Evolutionary conservation across 2,329 filamentous ascomycete genomes (phyloP).

Genomic region (Endoconidiophora polonica): DNA sequence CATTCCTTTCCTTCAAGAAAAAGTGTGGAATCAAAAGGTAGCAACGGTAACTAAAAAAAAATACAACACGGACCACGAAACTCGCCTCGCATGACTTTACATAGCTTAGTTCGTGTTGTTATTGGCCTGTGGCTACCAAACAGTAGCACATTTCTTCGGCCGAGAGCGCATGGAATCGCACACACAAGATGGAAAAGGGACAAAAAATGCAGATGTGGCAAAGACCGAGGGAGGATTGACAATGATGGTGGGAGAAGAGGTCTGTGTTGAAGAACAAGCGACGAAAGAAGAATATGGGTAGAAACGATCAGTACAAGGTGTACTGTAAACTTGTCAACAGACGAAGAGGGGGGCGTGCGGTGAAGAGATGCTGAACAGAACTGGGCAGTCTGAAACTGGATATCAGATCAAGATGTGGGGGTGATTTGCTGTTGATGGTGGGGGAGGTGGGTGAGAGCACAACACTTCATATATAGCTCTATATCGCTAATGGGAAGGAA

Average conservation of each 20-base stretch:
- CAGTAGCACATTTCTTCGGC: background rate
- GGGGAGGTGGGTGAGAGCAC: too few relatives aligned
- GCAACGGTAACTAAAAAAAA: background rate
- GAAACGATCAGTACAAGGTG: background rate
- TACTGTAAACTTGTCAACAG: background rate
- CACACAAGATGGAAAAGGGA: background rate
- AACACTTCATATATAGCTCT: too few relatives aligned
- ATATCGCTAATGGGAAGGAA: too few relatives aligned
- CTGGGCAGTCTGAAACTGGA: slow-evolving; percentile 4
- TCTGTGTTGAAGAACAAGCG: too few relatives aligned
- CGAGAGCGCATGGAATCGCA: background rate
- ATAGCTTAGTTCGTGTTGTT: background rate
- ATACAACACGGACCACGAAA: background rate
- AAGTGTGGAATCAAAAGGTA: background rate
- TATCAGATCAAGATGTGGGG: slow-evolving; percentile 3
- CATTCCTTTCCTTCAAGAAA: too few relatives aligned
- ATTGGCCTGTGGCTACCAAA: background rate
- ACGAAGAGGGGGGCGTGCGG: background rate
- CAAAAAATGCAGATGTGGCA: background rate
- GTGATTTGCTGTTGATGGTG: too few relatives aligned
- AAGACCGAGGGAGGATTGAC: too few relatives aligned
- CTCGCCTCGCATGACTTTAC: background rate
- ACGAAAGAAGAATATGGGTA: too few relatives aligned
- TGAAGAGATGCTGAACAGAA: background rate
- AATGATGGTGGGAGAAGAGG: too few relatives aligned